phyloP scores from a whole-genome alignment of 495 filamentous ascomycete genomes.

The Arthonia radiata region DNA sequence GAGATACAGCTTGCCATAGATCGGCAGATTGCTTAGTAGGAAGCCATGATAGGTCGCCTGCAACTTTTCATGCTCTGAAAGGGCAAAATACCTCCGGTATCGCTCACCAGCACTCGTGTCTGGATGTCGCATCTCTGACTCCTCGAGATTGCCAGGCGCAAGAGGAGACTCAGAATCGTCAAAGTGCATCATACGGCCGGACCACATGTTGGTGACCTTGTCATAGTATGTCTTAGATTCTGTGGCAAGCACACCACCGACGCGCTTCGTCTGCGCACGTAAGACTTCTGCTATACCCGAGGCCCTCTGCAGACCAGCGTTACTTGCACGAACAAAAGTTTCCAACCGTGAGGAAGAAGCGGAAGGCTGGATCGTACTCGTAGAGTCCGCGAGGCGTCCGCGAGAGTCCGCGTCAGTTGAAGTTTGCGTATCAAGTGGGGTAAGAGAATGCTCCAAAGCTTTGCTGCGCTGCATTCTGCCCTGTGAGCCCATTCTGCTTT shows the following conservation, averaged over 20 bases:
- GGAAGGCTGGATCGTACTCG: constrained; percentile 7
- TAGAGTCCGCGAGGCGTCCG: too few relatives aligned
- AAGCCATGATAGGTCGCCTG: constrained; percentile 78
- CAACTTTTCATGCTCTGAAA: constrained; percentile 63
- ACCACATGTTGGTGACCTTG: constrained; percentile 95
- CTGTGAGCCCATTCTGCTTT: too few relatives aligned
- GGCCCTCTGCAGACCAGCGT: constrained; percentile 42
- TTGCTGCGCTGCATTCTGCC: too few relatives aligned
- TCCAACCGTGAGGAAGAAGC: constrained; percentile 1
- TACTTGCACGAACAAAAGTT: constrained; percentile 1
- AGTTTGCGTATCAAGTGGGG: constrained; percentile 20
- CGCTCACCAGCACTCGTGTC: constrained; percentile 48
- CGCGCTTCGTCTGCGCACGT: constrained; percentile 45
- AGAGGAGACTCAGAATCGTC: constrained; percentile 46
- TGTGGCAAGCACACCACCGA: constrained; percentile 67
- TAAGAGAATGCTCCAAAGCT: too few relatives aligned
- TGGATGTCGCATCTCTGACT: constrained; percentile 32
- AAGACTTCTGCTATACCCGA: constrained; percentile 67
- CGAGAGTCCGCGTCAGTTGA: constrained; percentile 8
- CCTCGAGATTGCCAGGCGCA: constrained; percentile 32
- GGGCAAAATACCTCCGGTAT: constrained; percentile 73
- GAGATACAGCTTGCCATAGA: constrained; percentile 95
- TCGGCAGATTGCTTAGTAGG: constrained; percentile 63
- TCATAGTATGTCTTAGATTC: constrained; percentile 96
- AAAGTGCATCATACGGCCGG: constrained; percentile 75